phyloP scores from a whole-genome alignment of 768 basidiomycete species.

The Hebeloma cylindrosporum region DNA sequence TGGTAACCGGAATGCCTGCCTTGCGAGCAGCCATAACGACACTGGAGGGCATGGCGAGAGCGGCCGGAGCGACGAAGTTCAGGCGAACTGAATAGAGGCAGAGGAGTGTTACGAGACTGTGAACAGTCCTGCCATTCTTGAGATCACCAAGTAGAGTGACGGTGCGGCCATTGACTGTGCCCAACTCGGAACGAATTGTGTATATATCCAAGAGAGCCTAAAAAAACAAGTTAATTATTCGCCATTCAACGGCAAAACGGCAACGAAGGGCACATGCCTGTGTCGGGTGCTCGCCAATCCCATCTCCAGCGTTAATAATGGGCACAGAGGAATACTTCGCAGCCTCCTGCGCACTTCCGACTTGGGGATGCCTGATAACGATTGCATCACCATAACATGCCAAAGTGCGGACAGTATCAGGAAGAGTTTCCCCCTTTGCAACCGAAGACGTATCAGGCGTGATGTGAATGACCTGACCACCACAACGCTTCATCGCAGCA shows the following conservation, averaged over 20 bases:
- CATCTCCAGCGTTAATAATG: conserved; percentile 95
- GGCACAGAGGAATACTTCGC: conserved; percentile 96
- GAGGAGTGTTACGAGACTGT: conserved; percentile 90
- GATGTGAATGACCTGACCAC: conserved; percentile 91
- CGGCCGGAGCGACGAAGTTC: conserved; percentile 91
- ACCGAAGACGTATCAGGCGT: conserved; percentile 83
- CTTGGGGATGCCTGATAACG: conserved; percentile 90
- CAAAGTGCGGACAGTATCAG: conserved; percentile 91
- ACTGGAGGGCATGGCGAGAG: conserved; percentile 84
- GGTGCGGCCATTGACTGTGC: conserved; percentile 94
- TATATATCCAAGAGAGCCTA: conserved; percentile 86
- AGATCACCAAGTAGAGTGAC: conserved; percentile 93
- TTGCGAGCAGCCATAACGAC: conserved; percentile 84
- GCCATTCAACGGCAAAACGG: background rate
- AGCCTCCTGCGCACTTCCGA: conserved; percentile 93
- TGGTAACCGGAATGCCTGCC: conserved; percentile 74
- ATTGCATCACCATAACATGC: conserved; percentile 95
- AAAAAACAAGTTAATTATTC: conserved; percentile 9
- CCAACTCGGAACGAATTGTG: conserved; percentile 96
- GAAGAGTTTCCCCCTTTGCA: conserved; percentile 88
- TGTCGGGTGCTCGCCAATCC: conserved; percentile 95
- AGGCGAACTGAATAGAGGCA: conserved; percentile 90
- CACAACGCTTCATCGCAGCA: conserved; percentile 97
- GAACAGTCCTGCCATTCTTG: conserved; percentile 97
- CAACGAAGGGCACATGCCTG: conserved; percentile 54